Conservation (phyloP, 179 eudicot genomes). For the Beta macrorhiza region DNA sequence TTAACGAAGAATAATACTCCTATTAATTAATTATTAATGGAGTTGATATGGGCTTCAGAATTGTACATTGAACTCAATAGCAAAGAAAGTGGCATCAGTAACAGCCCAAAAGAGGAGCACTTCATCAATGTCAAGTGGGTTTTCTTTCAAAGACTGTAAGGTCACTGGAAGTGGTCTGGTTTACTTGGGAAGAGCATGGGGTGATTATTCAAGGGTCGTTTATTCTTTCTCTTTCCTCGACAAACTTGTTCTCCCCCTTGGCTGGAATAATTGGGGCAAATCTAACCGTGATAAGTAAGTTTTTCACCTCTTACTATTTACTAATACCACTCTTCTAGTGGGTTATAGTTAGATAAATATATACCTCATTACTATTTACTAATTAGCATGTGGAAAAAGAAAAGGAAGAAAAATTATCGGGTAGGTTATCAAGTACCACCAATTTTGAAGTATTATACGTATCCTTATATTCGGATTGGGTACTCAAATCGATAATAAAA, state of each 20-base stretch:
- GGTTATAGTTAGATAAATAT: too few species aligned
- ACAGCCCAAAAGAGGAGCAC: constrained; percentile 61
- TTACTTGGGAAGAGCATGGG: constrained; percentile 78
- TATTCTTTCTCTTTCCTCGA: constrained; percentile 70
- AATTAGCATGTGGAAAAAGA: too few species aligned
- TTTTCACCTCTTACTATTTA: not conserved
- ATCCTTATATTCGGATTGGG: too few species aligned
- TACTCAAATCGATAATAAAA: too few species aligned
- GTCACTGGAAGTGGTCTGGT: constrained; percentile 57
- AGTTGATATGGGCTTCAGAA: constrained; percentile 32
- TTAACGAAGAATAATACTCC: too few species aligned
- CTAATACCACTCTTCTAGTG: not conserved
- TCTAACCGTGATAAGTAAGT: constrained; percentile 42
- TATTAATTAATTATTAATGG: not conserved
- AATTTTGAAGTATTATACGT: too few species aligned
- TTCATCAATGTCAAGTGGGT: constrained; percentile 52
- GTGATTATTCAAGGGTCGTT: constrained; percentile 59
- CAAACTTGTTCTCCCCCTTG: constrained; percentile 50
- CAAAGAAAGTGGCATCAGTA: constrained; percentile 55
- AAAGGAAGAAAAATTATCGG: too few species aligned
- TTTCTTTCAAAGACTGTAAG: constrained; percentile 59
- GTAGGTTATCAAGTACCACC: too few species aligned
- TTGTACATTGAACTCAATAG: constrained; percentile 55
- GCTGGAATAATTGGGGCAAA: constrained; percentile 67
- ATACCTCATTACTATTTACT: too few species aligned